A percentile compares a stretch with the other conserved stretches of the same genome.
Conservation (phyloP, 257 asterid genomes). For the Capsicum chinense region DNA sequence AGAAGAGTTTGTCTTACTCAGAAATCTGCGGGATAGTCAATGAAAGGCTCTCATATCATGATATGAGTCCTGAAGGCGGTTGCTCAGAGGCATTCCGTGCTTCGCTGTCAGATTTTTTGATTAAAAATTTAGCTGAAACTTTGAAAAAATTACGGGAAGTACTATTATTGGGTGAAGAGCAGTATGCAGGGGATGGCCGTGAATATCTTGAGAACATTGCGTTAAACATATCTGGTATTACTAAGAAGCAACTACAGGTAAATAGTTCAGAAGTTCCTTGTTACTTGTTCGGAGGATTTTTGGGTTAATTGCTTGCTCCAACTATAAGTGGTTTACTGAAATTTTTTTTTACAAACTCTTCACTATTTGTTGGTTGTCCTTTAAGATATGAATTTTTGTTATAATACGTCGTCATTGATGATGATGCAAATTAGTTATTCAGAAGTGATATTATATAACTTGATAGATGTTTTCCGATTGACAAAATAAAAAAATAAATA, state of each 20-base stretch:
- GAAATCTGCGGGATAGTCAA: constrained; percentile 48
- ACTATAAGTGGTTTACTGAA: constrained; percentile 8
- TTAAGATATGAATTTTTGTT: not conserved
- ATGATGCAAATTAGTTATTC: constrained; percentile 1
- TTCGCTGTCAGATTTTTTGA: constrained; percentile 58
- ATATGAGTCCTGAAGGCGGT: constrained; percentile 53
- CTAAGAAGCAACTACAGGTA: constrained; percentile 78
- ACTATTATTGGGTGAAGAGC: constrained; percentile 46
- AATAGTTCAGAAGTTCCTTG: constrained; percentile 25
- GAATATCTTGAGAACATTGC: constrained; percentile 52
- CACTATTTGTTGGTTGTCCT: constrained; percentile 4
- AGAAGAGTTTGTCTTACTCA: constrained; percentile 53
- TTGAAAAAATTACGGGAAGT: constrained; percentile 43
- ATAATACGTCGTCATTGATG: not conserved
- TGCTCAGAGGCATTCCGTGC: constrained; percentile 61
- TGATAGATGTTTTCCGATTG: not conserved
- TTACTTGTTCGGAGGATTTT: not conserved
- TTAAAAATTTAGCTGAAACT: constrained; percentile 43
- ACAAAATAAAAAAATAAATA: not conserved
- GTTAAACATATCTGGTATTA: constrained; percentile 69
- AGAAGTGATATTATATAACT: constrained; percentile 17
- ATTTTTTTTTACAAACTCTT: too few species aligned
- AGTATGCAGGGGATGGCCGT: constrained; percentile 44
- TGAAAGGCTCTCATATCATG: constrained; percentile 52
- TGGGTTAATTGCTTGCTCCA: not conserved